These are phyloP conservation scores for Candida endomychidarum DNA, from an alignment of 805 yeast genomes.

Conservation along the genomic window DNA sequence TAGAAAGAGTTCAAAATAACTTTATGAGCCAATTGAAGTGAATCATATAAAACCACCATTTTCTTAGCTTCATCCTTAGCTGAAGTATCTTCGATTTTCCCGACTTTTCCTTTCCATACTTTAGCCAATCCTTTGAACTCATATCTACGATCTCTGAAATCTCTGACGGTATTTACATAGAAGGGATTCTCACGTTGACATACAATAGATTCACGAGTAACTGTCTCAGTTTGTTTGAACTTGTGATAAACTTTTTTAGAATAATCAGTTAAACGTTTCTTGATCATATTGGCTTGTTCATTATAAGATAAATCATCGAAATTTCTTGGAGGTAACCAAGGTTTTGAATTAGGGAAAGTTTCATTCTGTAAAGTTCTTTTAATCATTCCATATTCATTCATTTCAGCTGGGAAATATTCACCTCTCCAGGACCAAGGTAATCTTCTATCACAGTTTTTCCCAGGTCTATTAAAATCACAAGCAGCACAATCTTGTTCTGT, in stretches of 20 bases:
- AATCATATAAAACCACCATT: slow-evolving; percentile 91
- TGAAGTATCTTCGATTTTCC: slow-evolving; percentile 56
- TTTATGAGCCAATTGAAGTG: slow-evolving; percentile 94
- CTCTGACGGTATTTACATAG: slow-evolving; percentile 90
- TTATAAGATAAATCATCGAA: slow-evolving; percentile 76
- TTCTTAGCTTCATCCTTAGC: slow-evolving; percentile 87
- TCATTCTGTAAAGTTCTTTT: slow-evolving; percentile 81
- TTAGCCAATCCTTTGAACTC: slow-evolving; percentile 93
- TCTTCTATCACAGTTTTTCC: slow-evolving; percentile 87
- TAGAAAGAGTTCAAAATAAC: slow-evolving; percentile 95
- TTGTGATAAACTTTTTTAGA: slow-evolving; percentile 83
- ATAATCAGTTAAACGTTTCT: slow-evolving; percentile 78
- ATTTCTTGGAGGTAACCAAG: slow-evolving; percentile 55
- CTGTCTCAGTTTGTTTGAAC: slow-evolving; percentile 76
- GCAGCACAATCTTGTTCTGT: slow-evolving; percentile 94
- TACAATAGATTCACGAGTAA: slow-evolving; percentile 87
- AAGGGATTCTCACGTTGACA: slow-evolving; percentile 98
- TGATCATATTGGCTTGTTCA: slow-evolving; percentile 75
- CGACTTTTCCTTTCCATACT: slow-evolving; percentile 84
- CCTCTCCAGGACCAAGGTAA: slow-evolving; percentile 99
- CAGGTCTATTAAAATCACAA: slow-evolving; percentile 96
- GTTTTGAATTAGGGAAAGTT: slow-evolving; percentile 61
- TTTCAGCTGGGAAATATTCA: slow-evolving; percentile 86
- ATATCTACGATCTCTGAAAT: slow-evolving; percentile 92
- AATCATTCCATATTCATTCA: slow-evolving; percentile 88